A percentile compares a stretch with the other conserved stretches of the same genome.
These are phyloP conservation scores for Leishmania tarentolae DNA, from an alignment of 208 protist species.

Conservation along the genomic window DNA sequence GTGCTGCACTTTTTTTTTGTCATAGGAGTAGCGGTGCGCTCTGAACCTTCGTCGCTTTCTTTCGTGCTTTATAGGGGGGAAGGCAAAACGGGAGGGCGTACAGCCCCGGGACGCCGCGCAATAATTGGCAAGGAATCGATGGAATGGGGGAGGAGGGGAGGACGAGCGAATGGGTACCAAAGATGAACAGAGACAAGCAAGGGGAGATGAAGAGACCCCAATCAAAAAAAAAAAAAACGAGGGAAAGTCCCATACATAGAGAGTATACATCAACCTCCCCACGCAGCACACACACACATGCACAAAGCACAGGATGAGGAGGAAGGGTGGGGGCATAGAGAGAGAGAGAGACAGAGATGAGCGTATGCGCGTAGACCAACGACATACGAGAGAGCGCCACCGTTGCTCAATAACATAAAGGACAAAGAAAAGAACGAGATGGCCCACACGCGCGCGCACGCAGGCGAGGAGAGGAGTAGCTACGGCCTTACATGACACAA, in stretches of 20 bases:
- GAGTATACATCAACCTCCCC: background rate
- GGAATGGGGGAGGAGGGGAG: too few relatives aligned
- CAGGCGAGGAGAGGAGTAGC: background rate
- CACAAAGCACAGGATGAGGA: background rate
- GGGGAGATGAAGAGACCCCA: background rate
- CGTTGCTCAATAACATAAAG: background rate
- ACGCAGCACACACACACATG: background rate
- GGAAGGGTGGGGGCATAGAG: background rate
- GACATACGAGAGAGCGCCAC: background rate
- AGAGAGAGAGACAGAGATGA: background rate
- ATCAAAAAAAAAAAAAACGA: too few relatives aligned
- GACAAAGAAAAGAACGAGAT: background rate
- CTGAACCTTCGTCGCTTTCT: background rate
- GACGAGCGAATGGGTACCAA: background rate
- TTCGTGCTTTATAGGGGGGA: background rate
- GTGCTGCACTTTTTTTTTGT: background rate
- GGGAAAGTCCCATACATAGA: background rate
- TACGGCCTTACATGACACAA: background rate
- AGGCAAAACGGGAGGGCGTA: background rate
- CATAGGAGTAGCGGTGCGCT: background rate
- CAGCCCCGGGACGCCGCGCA: too few relatives aligned
- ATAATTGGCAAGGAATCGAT: background rate
- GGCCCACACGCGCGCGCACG: background rate
- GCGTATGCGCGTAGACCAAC: background rate
- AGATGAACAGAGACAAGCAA: background rate